phyloP scores from a whole-genome alignment of 2,329 filamentous ascomycete genomes.

The Podosphaera aphanis region DNA sequence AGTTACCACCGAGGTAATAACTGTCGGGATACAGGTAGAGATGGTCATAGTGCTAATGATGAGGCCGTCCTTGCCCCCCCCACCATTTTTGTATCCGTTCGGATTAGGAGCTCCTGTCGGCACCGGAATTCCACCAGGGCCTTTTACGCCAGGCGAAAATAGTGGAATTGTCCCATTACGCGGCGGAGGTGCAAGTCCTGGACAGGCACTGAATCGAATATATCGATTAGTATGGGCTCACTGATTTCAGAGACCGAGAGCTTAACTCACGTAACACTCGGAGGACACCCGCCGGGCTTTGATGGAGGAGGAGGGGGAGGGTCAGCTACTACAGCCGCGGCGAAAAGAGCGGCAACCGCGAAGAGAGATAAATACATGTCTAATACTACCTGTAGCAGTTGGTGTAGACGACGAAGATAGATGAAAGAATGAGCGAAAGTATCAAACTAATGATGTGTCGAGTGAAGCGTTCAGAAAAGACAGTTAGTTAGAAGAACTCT shows the following conservation, averaged over 20 bases:
- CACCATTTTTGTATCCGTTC: conserved; percentile 2
- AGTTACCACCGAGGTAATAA: conserved; percentile 10
- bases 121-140: conserved; percentile 10
- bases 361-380: conserved; percentile 17
- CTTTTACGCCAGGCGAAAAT: conserved; percentile 24
- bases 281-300: too few relatives aligned
- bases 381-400: conserved; percentile 7
- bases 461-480: conserved; percentile 6
- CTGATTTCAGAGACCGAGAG: conserved; percentile 23
- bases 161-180: conserved; percentile 4
- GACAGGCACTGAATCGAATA: conserved; percentile 11
- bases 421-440: conserved; percentile 1
- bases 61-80: conserved; percentile 6
- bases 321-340: conserved; percentile 11
- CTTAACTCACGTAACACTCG: background rate
- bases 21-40: conserved; percentile 9
- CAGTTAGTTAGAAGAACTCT: conserved; percentile 15
- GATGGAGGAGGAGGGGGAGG: too few relatives aligned
- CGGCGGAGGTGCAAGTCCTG: background rate
- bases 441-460: conserved; percentile 5
- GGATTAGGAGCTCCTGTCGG: conserved; percentile 7
- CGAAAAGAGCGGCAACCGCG: conserved; percentile 14
- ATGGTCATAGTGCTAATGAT: conserved; percentile 8
- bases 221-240: conserved; percentile 27
- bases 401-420: conserved; percentile 4